Conservation (phyloP, 177 flowering plant species). For the Vitis hybrid region DNA sequence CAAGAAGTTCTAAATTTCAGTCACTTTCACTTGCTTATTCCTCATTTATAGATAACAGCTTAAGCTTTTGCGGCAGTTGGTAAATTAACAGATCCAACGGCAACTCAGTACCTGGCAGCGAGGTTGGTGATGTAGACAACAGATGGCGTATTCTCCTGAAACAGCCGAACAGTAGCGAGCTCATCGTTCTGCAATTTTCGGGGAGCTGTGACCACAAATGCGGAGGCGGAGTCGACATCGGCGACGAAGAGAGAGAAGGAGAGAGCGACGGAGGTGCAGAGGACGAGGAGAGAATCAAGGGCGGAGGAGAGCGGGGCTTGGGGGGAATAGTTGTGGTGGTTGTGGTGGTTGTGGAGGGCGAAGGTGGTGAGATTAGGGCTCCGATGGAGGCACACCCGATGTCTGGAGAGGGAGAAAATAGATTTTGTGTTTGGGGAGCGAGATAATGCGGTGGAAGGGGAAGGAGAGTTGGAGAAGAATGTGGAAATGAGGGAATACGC, state of each 20-base stretch:
- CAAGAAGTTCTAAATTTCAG: background rate
- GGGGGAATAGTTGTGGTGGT: background rate
- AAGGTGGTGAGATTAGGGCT: background rate
- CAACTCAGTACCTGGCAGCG: slow-evolving; percentile 55
- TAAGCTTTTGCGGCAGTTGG: too few relatives aligned
- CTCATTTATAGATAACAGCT: too few relatives aligned
- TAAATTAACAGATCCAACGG: too few relatives aligned
- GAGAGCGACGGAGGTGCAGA: slow-evolving; percentile 67
- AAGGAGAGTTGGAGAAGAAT: slow-evolving; percentile 14
- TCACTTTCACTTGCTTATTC: too few relatives aligned
- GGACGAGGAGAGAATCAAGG: slow-evolving; percentile 43
- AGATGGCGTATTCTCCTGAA: slow-evolving; percentile 94
- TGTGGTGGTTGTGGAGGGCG: background rate
- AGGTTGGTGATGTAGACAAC: slow-evolving; percentile 97
- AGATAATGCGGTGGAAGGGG: slow-evolving; percentile 11
- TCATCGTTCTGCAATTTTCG: slow-evolving; percentile 90
- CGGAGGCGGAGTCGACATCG: slow-evolving; percentile 66
- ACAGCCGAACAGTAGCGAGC: slow-evolving; percentile 91
- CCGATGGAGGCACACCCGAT: slow-evolving; percentile 4
- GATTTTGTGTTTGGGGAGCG: slow-evolving; percentile 19
- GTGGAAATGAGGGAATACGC: slow-evolving; percentile 33
- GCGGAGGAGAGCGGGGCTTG: slow-evolving; percentile 11
- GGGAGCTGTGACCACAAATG: slow-evolving; percentile 71
- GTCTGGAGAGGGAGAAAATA: slow-evolving; percentile 15
- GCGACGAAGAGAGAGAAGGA: slow-evolving; percentile 53